Base-by-base conservation (phyloP, 257 asterid species). In the Leonotis leonurus region DNA sequence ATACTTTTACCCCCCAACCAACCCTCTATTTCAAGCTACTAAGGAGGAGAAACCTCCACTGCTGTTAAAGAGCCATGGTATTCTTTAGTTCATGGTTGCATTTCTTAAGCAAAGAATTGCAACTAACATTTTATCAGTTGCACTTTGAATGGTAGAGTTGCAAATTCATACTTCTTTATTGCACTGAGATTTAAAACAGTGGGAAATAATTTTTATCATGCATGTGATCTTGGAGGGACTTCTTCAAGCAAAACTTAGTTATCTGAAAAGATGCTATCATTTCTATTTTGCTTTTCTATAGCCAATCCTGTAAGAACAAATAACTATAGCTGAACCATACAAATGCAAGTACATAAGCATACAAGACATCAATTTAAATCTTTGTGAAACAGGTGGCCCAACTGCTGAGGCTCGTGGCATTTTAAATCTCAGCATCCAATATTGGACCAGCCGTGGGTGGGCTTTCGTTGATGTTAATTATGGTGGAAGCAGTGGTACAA, bases 371-470 rank as follows among this genome's bases (percentile, higher is more conserved):
- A 49, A n/a, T 36, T 2, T 13, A 11, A 39, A 59, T 14, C 3
- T 1, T 17, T 52, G 60, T 49, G 55, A 45, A 48, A 48, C 74
- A 92, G 99, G 97, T 55, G 99, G 99, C 35, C 99, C 99, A 62
- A 92, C 99, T 60, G 89, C 84, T 29, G 99, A 92, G 82, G 70
- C 96, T 69, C 93, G 94, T 68, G 95, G 95, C 46, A 74, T 76
- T 72, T 83, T 92, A 63, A 83, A 87, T 73, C 87, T 89, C 45
- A 74, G 74, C 50, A 75, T 92, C 80, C 99, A 92, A 61, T 92
- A 80, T 73, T 92, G 97, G 99, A 92, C 99, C 55, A 89, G 99
- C 78, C 95, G 96, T 35, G 99, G 99, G 69, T 92, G 97, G 99
- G 99, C 97, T 56, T 78, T 81, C 63, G 97, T 87, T 64, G 99